These are phyloP conservation scores for Lagenidium sp. DNA, from an alignment of 352 stramenopile species.

Conservation along the genomic window DNA sequence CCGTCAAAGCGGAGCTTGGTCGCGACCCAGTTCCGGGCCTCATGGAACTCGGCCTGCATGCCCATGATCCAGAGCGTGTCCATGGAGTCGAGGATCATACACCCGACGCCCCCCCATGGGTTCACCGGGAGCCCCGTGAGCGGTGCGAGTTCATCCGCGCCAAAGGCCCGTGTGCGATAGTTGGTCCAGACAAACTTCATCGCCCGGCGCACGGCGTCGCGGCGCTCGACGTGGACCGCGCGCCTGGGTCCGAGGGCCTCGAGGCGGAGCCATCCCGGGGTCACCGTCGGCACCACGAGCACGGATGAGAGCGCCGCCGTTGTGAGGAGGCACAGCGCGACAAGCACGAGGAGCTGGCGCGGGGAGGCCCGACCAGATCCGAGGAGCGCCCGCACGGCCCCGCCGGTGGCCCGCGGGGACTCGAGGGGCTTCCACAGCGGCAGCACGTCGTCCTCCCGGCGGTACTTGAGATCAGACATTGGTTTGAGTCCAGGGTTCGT, in stretches of 20 bases:
- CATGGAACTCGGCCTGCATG: slow-evolving; percentile 83
- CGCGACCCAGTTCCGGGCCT: slow-evolving; percentile 83
- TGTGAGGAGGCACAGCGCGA: slow-evolving; percentile 2
- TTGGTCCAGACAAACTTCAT: slow-evolving; percentile 80
- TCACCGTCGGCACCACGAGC: not conserved
- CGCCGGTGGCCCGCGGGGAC: too few species aligned
- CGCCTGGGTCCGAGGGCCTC: not conserved
- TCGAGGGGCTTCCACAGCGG: slow-evolving; percentile 9
- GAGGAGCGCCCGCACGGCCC: slow-evolving; percentile 2
- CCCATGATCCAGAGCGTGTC: slow-evolving; percentile 98
- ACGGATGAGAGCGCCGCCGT: slow-evolving; percentile 5
- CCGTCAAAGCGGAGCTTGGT: slow-evolving; percentile 73
- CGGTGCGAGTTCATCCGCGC: slow-evolving; percentile 93
- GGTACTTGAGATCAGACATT: not conserved
- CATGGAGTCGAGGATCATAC: slow-evolving; percentile 92
- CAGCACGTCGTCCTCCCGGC: not conserved
- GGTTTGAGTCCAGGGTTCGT: not conserved
- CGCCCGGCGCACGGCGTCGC: slow-evolving; percentile 37
- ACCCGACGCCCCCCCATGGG: slow-evolving; percentile 85
- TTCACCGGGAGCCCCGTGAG: slow-evolving; percentile 45
- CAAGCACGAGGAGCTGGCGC: slow-evolving; percentile 5
- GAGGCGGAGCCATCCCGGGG: not conserved
- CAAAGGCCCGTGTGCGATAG: slow-evolving; percentile 94
- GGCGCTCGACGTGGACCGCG: slow-evolving; percentile 24
- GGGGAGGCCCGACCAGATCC: slow-evolving; percentile 9